A percentile compares a stretch with the other conserved stretches of the same genome.
These are phyloP conservation scores for Sequoiadendron giganteum DNA, from an alignment of 75 land plant genomes.

Conservation along the genomic window DNA sequence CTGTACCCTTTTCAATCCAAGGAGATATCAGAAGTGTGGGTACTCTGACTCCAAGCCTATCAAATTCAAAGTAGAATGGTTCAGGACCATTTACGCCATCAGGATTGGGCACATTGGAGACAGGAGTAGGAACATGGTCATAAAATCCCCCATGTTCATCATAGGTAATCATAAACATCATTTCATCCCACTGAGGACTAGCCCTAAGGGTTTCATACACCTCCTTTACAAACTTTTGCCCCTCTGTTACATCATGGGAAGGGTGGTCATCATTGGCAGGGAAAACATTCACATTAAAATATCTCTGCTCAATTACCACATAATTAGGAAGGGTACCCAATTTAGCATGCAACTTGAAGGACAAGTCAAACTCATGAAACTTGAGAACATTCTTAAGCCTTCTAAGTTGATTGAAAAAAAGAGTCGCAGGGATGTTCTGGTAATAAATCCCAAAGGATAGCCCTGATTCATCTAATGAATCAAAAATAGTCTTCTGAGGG, in stretches of 20 bases:
- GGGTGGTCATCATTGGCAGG: constrained; percentile 98
- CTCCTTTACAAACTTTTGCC: constrained; percentile 87
- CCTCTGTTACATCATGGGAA: constrained; percentile 78
- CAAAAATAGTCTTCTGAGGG: constrained; percentile 96
- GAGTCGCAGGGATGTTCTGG: constrained; percentile 84
- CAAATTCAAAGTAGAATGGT: constrained; percentile 69
- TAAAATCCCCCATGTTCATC: constrained; percentile 98
- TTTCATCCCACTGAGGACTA: constrained; percentile 90
- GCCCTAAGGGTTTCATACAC: constrained; percentile 82
- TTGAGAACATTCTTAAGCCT: constrained; percentile 56
- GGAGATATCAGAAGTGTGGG: constrained; percentile 85
- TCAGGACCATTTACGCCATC: constrained; percentile 80
- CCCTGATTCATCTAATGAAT: constrained; percentile 65
- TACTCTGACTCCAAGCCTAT: constrained; percentile 86
- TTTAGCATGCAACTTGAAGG: constrained; percentile 68
- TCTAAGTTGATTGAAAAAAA: constrained; percentile 68
- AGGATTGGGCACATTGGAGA: constrained; percentile 70
- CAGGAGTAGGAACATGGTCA: constrained; percentile 92
- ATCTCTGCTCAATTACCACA: constrained; percentile 82
- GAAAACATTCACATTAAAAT: constrained; percentile 49
- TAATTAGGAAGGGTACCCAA: constrained; percentile 76
- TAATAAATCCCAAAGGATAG: constrained; percentile 87
- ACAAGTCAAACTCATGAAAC: constrained; percentile 57
- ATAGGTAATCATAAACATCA: constrained; percentile 80
- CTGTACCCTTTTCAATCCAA: constrained; percentile 89